These are phyloP conservation scores for Protea cynaroides DNA, from an alignment of 164 flowering plant genomes.

Conservation along the genomic window DNA sequence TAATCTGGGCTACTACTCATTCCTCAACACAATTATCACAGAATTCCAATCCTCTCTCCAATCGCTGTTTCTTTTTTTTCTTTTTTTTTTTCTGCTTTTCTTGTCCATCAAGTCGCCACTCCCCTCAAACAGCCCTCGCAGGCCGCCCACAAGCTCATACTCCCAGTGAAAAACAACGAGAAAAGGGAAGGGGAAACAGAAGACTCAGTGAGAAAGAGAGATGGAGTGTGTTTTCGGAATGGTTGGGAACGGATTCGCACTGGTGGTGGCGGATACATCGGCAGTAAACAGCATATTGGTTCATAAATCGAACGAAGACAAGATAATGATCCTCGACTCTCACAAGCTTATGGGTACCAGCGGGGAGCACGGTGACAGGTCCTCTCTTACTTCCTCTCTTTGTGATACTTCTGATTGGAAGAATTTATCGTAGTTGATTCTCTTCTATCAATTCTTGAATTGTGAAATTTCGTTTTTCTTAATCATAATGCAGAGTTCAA, in stretches of 20 bases:
- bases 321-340: slow-evolving; percentile 86
- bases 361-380: slow-evolving; percentile 96
- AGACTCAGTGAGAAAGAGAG: slow-evolving; percentile 21
- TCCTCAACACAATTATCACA: too few relatives aligned
- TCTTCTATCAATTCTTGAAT: too few relatives aligned
- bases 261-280: slow-evolving; percentile 85
- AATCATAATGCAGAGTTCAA: too few relatives aligned
- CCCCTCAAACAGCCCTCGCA: neutral
- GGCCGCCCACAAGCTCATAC: neutral
- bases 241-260: slow-evolving; percentile 78
- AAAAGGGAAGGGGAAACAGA: neutral
- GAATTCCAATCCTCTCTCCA: too few relatives aligned
- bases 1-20: too few relatives aligned
- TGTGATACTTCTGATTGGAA: neutral
- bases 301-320: too few relatives aligned
- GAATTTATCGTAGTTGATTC: neutral
- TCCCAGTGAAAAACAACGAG: neutral
- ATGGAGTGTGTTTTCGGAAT: slow-evolving; percentile 85
- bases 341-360: slow-evolving; percentile 95
- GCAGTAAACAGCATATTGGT: slow-evolving; percentile 91
- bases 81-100: too few relatives aligned
- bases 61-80: too few relatives aligned
- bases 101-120: too few relatives aligned
- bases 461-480: too few relatives aligned
- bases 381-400: slow-evolving; percentile 11